phyloP scores from a whole-genome alignment of 805 yeast genomes.

The Wickerhamomyces queroliae region DNA sequence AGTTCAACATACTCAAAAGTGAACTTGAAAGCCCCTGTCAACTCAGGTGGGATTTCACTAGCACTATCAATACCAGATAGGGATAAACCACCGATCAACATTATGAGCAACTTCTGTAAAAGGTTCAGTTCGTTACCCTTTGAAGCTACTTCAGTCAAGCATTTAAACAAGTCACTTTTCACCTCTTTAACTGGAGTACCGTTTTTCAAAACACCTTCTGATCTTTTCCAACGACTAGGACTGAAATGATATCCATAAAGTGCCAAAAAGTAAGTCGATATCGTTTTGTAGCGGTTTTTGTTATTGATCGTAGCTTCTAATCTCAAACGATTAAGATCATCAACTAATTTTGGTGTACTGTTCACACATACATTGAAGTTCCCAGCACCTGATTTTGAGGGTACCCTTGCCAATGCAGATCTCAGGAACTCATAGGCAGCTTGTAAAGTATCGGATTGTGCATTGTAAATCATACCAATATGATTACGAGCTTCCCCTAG shows the following conservation, averaged over 20 bases:
- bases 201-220: constrained; percentile 20
- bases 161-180: constrained; percentile 27
- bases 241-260: constrained; percentile 36
- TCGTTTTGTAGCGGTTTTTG: constrained; percentile 13
- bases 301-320: constrained; percentile 6
- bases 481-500: constrained; percentile 63
- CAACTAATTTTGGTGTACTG: constrained; percentile 25
- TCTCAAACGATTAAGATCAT: constrained; percentile 21
- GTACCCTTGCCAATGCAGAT: constrained; percentile 36
- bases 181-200: constrained; percentile 24
- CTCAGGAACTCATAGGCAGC: constrained; percentile 41
- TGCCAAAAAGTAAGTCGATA: constrained; percentile 24
- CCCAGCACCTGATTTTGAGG: constrained; percentile 29
- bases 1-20: constrained; percentile 33
- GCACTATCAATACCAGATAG: constrained; percentile 7
- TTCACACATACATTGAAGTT: constrained; percentile 30
- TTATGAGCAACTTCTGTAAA: constrained; percentile 28
- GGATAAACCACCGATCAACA: constrained; percentile 33
- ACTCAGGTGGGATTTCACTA: constrained; percentile 2
- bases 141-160: constrained; percentile 11
- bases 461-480: constrained; percentile 51
- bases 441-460: constrained; percentile 6
- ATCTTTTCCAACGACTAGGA: constrained; percentile 33
- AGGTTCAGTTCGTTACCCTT: constrained; percentile 10
- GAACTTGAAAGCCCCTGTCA: constrained; percentile 29